Evolutionary conservation across 2,329 filamentous ascomycete genomes (phyloP), one percentile per base, ranked within the genome.

Genomic region (Verticillium isaacii): DNA sequence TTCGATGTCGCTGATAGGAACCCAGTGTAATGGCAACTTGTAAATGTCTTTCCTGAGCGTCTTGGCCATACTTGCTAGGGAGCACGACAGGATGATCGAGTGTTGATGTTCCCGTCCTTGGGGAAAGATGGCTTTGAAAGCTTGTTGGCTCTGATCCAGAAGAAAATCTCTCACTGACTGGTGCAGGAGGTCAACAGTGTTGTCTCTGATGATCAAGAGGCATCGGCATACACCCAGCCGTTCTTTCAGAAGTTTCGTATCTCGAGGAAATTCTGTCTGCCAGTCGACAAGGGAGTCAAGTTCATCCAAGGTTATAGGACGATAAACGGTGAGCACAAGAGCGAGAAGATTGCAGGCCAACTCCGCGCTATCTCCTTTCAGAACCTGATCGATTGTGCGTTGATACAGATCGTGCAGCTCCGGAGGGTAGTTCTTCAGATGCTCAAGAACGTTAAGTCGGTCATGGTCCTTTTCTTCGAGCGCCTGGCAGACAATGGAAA

Each of bases 91-190:
- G 9, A 36, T 36, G 34, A 11, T 8, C 9, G 34, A 9, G 34
- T 36, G 34, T 36, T 36, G 34, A 8, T 36, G 34, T 36, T 36
- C 9, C 34, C 12, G 34, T 11, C 34, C 34, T 36, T 6, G 6
- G 6, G 34, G 34, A 4, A 36, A 36, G 9, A 36, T 36, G 32
- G 65, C 67, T 2, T 60, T 67, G 58, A 76, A 73, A 5, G 80
- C 71, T 0, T 1, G 4, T 14, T 68, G 41, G 60, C 80, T 74
- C 17, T 66, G 60, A n/a, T 66, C 39, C 6, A 64, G 32, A 1
- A 82, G 62, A 63, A 70, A 78, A 23, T 81, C 77, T 62, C 78
- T 78, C 0, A 76, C 79, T 4, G 77, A 80, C 61, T 78, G 73
- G 61, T 81, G 77, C 0, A 80, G 68, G 62, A 80, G 74, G 56